Evolutionary conservation across 768 basidiomycete genomes (phyloP), one percentile per base, ranked within the genome.

Genomic region (Rhizopogon vulgaris): DNA sequence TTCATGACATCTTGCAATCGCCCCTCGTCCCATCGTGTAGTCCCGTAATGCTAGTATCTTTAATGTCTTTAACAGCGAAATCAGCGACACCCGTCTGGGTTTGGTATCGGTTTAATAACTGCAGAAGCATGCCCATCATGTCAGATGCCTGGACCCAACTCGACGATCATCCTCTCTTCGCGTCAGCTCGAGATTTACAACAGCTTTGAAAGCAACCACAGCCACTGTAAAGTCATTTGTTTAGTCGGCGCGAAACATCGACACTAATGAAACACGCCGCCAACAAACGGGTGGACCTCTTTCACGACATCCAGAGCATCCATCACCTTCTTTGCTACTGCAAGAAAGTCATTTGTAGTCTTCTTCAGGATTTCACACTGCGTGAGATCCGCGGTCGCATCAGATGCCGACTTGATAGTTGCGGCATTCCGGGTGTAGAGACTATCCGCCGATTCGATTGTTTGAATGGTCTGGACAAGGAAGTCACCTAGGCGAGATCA

Each of bases 81-180:
- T 45, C 18, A 45, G 17, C 4, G 8, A 45, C 4, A 4, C 7
- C 32, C 8, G 2, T 28, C 7, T 11, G 1, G 18, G 28, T 9
- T 7, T 8, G 14, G 10, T 11, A 2, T 32, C 30, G 1, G 1
- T 4, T 15, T 8, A 59, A 76, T 8, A 48, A 76, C 77, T 77
- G 71, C 14, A 78, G 66, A 17, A 80, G 69, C 2, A 67, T 67
- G 12, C 60, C 51, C 72, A 81, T 76, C 68, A 77, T 71, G 38
- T 78, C 70, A 52, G 69, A 70, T 78, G 82, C 82, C 54, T 77
- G 72, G 69, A 63, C 2, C 73, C 52, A 6, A 80, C 69, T 53
- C 77, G 78, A 51, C 70, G 72, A 50, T 81, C 75, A 49, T 82
- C 82, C 25, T 78, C 77, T 22, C 75, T 65, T 22, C 78, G 66